A percentile compares a stretch with the other conserved stretches of the same genome.
These are phyloP conservation scores for Coemansia sp. DNA, from an alignment of 192 early-diverging fungal species.

Conservation along the genomic window DNA sequence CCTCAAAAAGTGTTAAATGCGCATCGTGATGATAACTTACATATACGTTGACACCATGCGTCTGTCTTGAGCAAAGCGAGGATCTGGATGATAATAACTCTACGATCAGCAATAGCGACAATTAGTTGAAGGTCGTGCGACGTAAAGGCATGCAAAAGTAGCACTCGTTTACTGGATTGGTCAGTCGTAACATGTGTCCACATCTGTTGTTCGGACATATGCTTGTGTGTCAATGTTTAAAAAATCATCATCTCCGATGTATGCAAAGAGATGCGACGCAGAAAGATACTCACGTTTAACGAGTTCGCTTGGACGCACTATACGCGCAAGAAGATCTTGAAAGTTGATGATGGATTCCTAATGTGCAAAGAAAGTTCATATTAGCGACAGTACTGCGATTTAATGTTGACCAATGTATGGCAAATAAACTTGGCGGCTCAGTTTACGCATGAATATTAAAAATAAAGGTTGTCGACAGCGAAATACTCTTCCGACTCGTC, in stretches of 20 bases:
- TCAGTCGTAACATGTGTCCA: slow-evolving; percentile 43
- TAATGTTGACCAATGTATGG: neutral
- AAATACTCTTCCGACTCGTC: slow-evolving; percentile 79
- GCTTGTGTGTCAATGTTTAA: slow-evolving; percentile 42
- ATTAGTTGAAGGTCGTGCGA: neutral
- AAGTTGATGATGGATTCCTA: neutral
- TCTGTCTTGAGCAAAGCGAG: too few species aligned
- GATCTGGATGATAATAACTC: neutral
- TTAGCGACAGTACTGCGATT: neutral
- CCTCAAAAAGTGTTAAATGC: neutral
- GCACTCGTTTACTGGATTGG: slow-evolving; percentile 2
- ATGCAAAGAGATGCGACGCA: neutral
- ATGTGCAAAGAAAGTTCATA: slow-evolving; percentile 1
- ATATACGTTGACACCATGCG: neutral
- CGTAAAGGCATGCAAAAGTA: neutral
- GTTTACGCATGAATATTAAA: slow-evolving; percentile 68
- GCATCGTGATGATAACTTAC: neutral
- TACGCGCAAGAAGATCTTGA: neutral
- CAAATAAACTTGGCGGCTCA: slow-evolving; percentile 20
- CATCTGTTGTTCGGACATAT: slow-evolving; percentile 53
- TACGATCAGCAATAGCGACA: neutral
- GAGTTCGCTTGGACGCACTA: neutral
- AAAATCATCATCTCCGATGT: slow-evolving; percentile 32
- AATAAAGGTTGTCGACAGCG: slow-evolving; percentile 69
- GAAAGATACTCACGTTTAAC: neutral